These are phyloP conservation scores for Jaminaea rosea DNA, from an alignment of 1,284 basidiomycete species.

Conservation along the genomic window DNA sequence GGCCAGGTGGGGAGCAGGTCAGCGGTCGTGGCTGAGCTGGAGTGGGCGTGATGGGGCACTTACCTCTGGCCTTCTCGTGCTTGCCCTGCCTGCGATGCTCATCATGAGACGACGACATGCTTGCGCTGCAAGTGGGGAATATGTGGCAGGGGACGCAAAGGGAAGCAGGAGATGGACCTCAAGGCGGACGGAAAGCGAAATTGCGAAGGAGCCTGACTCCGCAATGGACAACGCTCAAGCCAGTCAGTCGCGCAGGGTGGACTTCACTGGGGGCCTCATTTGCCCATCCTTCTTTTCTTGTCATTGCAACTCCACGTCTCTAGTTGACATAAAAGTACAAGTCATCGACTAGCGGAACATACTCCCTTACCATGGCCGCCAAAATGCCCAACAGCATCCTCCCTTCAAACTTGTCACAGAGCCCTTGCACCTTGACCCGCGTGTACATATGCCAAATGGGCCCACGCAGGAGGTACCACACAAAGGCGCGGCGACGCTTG, in stretches of 20 bases:
- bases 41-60: not conserved
- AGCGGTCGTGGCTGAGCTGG: not conserved
- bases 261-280: too few species aligned
- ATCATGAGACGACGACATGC: conserved; percentile 27
- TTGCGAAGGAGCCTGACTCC: too few species aligned
- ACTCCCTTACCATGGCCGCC: not conserved
- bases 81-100: conserved; percentile 27
- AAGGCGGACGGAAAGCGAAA: too few species aligned
- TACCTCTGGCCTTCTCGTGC: conserved; percentile 20
- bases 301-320: too few species aligned
- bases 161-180: too few species aligned
- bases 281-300: too few species aligned
- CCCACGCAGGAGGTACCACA: conserved; percentile 78
- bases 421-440: not conserved
- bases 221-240: too few species aligned
- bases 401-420: not conserved
- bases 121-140: too few species aligned
- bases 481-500: conserved; percentile 66
- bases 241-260: too few species aligned
- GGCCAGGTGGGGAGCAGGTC: not conserved
- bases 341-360: not conserved
- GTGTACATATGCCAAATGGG: conserved; percentile 64
- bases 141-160: too few species aligned
- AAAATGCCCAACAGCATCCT: not conserved
- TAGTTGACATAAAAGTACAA: not conserved